phyloP scores from a whole-genome alignment of 345 rosid genomes.

The Litchi chinensis region DNA sequence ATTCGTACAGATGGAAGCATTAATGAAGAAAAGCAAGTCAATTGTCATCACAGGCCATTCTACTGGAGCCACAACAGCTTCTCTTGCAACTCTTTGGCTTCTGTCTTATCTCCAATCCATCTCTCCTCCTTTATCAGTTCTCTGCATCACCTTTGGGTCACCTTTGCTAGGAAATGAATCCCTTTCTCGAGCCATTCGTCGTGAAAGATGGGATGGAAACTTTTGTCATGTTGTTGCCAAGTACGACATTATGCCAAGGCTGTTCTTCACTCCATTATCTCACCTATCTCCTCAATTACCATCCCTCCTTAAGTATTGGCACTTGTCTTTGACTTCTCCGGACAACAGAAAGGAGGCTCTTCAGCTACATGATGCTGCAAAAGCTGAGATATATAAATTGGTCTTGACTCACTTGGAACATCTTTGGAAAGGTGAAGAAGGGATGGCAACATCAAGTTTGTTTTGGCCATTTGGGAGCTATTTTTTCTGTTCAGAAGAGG shows the following conservation, averaged over 20 bases:
- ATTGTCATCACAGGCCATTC: constrained; percentile 83
- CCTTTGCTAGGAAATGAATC: constrained; percentile 73
- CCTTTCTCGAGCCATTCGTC: constrained; percentile 57
- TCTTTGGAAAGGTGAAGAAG: constrained; percentile 8
- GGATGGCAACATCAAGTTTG: constrained; percentile 3
- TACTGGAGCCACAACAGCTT: constrained; percentile 70
- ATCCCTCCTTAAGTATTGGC: constrained; percentile 36
- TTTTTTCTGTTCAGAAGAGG: constrained; percentile 65
- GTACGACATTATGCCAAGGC: constrained; percentile 57
- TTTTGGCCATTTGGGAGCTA: constrained; percentile 81
- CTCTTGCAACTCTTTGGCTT: constrained; percentile 77
- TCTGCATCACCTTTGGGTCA: constrained; percentile 83
- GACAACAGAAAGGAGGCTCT: constrained; percentile 8
- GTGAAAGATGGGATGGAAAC: constrained; percentile 63
- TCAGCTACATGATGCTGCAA: constrained; percentile 21
- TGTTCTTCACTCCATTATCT: constrained; percentile 41
- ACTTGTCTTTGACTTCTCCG: constrained; percentile 30
- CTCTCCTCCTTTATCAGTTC: constrained; percentile 33
- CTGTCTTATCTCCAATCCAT: constrained; percentile 47
- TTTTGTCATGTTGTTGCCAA: constrained; percentile 70
- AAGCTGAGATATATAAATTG: constrained; percentile 22
- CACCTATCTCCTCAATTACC: constrained; percentile 28
- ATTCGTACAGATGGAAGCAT: constrained; percentile 38
- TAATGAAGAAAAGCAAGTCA: constrained; percentile 39
- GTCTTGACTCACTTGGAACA: constrained; percentile 24